phyloP scores from a whole-genome alignment of 805 yeast genomes.

The Myxozyma vanderwaltii region DNA sequence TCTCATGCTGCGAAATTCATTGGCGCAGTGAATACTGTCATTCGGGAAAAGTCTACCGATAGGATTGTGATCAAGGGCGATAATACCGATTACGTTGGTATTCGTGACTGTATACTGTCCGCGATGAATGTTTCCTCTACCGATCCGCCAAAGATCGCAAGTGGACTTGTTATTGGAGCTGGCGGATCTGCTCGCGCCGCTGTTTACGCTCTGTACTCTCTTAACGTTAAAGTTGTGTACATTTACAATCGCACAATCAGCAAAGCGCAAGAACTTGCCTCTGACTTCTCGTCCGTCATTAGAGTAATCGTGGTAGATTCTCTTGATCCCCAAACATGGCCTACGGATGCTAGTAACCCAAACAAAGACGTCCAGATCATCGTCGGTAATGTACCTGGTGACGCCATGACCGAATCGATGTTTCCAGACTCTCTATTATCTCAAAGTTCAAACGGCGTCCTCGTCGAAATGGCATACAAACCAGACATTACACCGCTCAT shows the following conservation, averaged over 20 bases:
- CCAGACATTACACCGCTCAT: slow-evolving; percentile 85
- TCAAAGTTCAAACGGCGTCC: slow-evolving; percentile 32
- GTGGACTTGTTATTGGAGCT: slow-evolving; percentile 85
- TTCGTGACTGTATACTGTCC: slow-evolving; percentile 66
- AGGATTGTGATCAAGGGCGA: slow-evolving; percentile 54
- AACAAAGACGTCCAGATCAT: slow-evolving; percentile 8
- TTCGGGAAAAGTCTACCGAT: slow-evolving; percentile 46
- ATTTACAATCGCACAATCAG: slow-evolving; percentile 77
- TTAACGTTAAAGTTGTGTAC: slow-evolving; percentile 81
- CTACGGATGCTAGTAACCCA: not conserved
- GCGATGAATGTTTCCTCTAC: slow-evolving; percentile 42
- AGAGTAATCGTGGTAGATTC: slow-evolving; percentile 20
- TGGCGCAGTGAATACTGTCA: slow-evolving; percentile 93
- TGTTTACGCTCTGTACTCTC: slow-evolving; percentile 72
- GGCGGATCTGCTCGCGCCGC: slow-evolving; percentile 99
- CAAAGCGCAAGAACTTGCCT: slow-evolving; percentile 61
- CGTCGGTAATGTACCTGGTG: slow-evolving; percentile 31
- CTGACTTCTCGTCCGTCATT: slow-evolving; percentile 54
- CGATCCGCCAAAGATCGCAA: slow-evolving; percentile 62
- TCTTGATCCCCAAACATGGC: slow-evolving; percentile 18
- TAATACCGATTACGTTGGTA: slow-evolving; percentile 96
- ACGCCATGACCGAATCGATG: slow-evolving; percentile 6
- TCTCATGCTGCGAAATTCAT: slow-evolving; percentile 77
- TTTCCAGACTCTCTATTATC: slow-evolving; percentile 21
- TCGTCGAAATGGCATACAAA: slow-evolving; percentile 93